These are phyloP conservation scores for Chenopodium berlandieri DNA, from an alignment of 148 eudicot species.

Conservation along the genomic window DNA sequence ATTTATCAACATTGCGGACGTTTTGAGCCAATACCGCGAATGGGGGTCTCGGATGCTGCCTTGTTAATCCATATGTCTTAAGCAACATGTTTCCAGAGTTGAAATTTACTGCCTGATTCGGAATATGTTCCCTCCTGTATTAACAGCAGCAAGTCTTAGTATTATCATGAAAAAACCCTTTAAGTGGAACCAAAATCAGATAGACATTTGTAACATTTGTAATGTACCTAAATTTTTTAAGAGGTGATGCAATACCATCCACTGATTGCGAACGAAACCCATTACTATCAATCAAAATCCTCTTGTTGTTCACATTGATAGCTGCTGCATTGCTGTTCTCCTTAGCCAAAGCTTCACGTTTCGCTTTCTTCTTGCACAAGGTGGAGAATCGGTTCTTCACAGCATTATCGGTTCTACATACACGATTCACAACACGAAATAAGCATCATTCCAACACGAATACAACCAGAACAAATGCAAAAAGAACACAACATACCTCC, in stretches of 20 bases:
- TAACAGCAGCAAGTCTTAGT: constrained; percentile 12
- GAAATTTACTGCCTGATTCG: constrained; percentile 19
- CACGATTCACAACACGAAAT: neutral
- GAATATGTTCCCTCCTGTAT: constrained; percentile 47
- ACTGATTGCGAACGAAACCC: constrained; percentile 31
- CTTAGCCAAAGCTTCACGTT: constrained; percentile 64
- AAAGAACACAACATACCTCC: constrained; percentile 48
- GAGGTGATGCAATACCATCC: constrained; percentile 37
- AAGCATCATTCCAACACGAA: neutral
- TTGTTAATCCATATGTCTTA: constrained; percentile 32
- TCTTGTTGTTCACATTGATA: constrained; percentile 64
- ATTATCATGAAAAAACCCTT: constrained; percentile 6
- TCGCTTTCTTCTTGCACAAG: constrained; percentile 81
- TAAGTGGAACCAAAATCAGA: neutral
- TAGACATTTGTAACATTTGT: neutral
- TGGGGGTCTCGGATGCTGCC: constrained; percentile 56
- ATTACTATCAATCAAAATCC: constrained; percentile 43
- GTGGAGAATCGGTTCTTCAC: constrained; percentile 92
- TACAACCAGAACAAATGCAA: neutral
- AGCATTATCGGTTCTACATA: constrained; percentile 84
- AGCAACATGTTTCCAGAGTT: constrained; percentile 30
- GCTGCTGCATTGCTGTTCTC: constrained; percentile 50
- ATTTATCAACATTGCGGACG: constrained; percentile 25
- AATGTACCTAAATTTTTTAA: constrained; percentile 66
- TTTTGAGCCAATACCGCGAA: constrained; percentile 66